Base-by-base conservation (phyloP, 148 eudicot species). In the Polygonum aviculare region DNA sequence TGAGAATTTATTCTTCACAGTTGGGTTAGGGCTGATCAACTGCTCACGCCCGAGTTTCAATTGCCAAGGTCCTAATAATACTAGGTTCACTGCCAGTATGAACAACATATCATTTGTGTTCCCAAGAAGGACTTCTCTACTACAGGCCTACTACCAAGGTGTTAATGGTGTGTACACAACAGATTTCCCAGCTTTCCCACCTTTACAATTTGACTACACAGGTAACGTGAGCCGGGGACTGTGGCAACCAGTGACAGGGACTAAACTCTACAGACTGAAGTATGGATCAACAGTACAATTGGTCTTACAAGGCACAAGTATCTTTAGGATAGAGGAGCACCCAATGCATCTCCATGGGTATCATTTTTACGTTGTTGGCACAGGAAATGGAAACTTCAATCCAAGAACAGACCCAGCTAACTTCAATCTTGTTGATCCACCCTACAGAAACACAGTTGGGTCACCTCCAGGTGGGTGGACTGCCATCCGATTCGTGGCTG, bases 381-480 rank as follows among this genome's bases (percentile, higher is more conserved):
- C 85, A 54, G 95, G 98, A 67, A 86, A 86, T 79, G 97, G 98
- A 35, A 91, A 91, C 83, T 94, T 90, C 15, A 79, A 94, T 62
- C 92, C 98, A 31, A 18, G 41, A 72, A 82, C 75, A 52, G 98
- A 86, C 59, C 79, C 90, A 48, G 79, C 89, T 3, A 85, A 78
- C 35, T 94, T 91, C 55, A 94, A 94, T 84, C 88, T 94, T 49
- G 65, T 86, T 41, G 97, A 94, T 71, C 98, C 95, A 38, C 98
- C 97, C 47, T 79, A 71, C 54, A 85, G 98, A 55, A 91, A 94
- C 73, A 94, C 98, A 35, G 84, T 94, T 31, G 91, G 92, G 79
- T 88, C 94, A n/a, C 90, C 93, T 35, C 93, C 88, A 48, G 98
- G 97, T 0, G 98, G 98, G 76, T 94, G 97, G 98, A 90, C 90